These are phyloP conservation scores for Gloeostereum incarnatum DNA, from an alignment of 768 basidiomycete species.

Conservation along the genomic window DNA sequence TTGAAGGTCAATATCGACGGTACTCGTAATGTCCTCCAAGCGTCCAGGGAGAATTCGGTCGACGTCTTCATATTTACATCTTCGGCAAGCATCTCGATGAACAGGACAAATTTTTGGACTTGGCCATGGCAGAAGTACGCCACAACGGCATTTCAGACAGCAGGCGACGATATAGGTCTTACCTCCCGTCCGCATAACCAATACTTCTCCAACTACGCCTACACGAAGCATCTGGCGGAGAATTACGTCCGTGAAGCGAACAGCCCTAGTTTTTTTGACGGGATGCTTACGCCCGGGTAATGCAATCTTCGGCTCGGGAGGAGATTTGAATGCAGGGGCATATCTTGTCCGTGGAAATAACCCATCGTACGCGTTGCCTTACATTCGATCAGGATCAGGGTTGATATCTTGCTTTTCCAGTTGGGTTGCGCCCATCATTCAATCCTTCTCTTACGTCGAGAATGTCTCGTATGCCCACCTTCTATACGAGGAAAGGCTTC, in stretches of 20 bases:
- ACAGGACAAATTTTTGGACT: no score
- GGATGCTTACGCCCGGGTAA: constrained; percentile 33
- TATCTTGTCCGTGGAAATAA: constrained; percentile 21
- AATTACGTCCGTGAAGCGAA: constrained; percentile 21
- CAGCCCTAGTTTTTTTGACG: constrained; percentile 18
- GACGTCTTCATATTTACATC: constrained; percentile 26
- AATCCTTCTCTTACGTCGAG: constrained; percentile 33
- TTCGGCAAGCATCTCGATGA: no score
- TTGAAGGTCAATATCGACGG: constrained; percentile 27
- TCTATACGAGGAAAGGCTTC: constrained; percentile 26
- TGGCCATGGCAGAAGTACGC: no score
- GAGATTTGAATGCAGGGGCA: constrained; percentile 22
- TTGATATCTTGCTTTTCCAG: no score
- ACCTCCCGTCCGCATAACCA: no score
- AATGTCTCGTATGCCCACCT: constrained; percentile 29
- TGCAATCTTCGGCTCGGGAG: constrained; percentile 29
- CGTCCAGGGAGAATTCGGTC: constrained; percentile 20
- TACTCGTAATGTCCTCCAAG: constrained; percentile 24
- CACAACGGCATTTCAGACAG: no score
- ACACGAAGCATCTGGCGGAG: constrained; percentile 25
- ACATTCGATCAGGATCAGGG: no score
- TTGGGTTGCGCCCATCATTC: no score
- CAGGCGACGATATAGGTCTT: no score
- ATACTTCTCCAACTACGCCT: constrained; percentile 34
- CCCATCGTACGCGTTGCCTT: constrained; percentile 22